Base-by-base conservation (phyloP, 2,329 filamentous ascomycete genomes). In the Triangularia verruculosa region DNA sequence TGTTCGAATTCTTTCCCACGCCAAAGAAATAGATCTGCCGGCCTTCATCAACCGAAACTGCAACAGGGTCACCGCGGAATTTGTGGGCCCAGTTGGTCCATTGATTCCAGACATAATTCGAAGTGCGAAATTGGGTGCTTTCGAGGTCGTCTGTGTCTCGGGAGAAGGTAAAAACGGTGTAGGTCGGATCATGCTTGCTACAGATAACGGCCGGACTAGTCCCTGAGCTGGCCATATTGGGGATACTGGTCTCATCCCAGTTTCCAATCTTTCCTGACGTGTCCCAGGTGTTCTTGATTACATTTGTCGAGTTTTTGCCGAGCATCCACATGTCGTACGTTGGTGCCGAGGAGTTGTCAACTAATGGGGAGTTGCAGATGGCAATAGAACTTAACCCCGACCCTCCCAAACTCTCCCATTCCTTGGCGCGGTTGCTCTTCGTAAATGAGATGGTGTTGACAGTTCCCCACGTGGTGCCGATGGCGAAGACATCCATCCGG, bases 311-410 rank as follows among this genome's bases (percentile, higher is more conserved):
- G 11, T 56, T 51, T 15, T 53, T 43, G 27, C 58, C 54, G 15
- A 63, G 24, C 13, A 63, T 53, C 61, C 61, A 63, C 51, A 59
- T 57, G 17, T 63, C 61, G 57, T 17, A 55, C 39, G 17, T 27
- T 13, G 9, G 43, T 7, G 8, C 24, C 27, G 32, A 20, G 25
- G 28, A 32, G 17, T 47, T 27, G 3, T 30, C 30, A 15, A 43
- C 55, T 9, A 15, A 30, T 11, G 61, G 61, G 6, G 59, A 24
- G 22, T 28, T 30, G 47, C 61, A 63, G 4, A 63, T 30, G 8
- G 61, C 43, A 5, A 63, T 55, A 13, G 56, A n/a, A n/a, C 32
- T 43, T 0, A 24, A 30, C 11, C 32, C 30, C 3, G 34, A 47
- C 51, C 51, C 61, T 24, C 61, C 61, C 1, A 63, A 32, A 39